Evolutionary conservation across 352 stramenopile species (phyloP), one percentile per base, ranked within the genome.

Genomic region (Pythium vanterpoolii): DNA sequence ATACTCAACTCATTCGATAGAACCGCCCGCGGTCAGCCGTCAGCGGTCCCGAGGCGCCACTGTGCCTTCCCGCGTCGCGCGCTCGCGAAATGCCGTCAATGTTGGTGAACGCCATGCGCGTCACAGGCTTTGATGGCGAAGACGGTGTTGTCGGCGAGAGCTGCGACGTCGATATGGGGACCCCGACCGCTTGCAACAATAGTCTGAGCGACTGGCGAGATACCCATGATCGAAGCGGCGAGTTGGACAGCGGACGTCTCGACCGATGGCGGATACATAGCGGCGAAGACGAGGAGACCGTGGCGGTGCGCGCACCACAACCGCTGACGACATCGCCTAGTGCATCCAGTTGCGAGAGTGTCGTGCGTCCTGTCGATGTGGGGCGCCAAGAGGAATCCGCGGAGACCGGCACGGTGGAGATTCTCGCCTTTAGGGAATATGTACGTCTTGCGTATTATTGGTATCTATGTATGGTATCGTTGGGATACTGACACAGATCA

Each of bases 341-440:
- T 9, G 24, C 40, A 8, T 46, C n/a, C n/a, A 46, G 40, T 46
- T 19, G 40, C 40, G 40, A 27, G 0, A 9, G 40, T 10, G n/a
- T 2, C 13, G 34, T 42, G 11, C 23, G 24, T 0, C 23, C 43
- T 9, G 23, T 30, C 34, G 24, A 56, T 33, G 53, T 40, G 13
- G 27, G 28, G 10, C n/a, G 54, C 19, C 4, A 23, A 23, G 47
- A 26, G 13, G 26, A 38, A 7, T 48, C 19, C 27, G 21, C 16
- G 8, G 39, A 66, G 5, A 30, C 33, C 8, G 39, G 56, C 1
- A 48, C 24, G 24, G 47, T 52, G 28, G 51, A 86, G 44, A 63
- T 88, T 26, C 77, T 64, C 5, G 66, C 67, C 1, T 88, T 88
- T 30, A 66, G 80, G 34, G 78, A 88, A 84, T 86, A 85, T 56